Percentiles rank a stretch among this genome's conserved stretches.
Evolutionary conservation across 768 basidiomycete species (phyloP).

Genomic region (Trametes cubensis): DNA sequence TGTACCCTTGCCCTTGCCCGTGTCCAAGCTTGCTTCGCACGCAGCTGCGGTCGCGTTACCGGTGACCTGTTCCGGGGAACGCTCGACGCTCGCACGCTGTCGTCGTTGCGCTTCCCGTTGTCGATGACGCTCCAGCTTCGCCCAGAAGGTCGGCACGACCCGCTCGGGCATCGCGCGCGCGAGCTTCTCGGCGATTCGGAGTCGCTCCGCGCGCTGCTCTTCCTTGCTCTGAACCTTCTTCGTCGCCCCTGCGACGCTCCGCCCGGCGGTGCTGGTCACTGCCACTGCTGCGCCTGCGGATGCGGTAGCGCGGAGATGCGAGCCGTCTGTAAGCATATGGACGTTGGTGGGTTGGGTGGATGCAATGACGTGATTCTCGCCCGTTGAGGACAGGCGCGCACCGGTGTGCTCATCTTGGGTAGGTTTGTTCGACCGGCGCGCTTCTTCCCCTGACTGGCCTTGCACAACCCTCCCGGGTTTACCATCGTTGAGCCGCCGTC

Average conservation of each 20-base stretch:
- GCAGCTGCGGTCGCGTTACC: background rate
- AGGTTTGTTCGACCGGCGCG: no score
- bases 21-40: background rate
- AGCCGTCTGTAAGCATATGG: background rate
- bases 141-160: conserved; percentile 60
- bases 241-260: conserved; percentile 9
- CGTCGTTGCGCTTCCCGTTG: background rate
- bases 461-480: no score
- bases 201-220: conserved; percentile 20
- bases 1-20: background rate
- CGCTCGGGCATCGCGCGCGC: conserved; percentile 48
- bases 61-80: background rate
- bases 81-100: background rate
- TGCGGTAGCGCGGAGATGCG: background rate
- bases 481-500: background rate
- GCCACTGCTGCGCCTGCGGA: background rate
- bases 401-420: no score
- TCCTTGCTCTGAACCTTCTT: conserved; percentile 4
- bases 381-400: no score
- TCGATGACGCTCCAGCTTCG: conserved; percentile 35
- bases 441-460: no score
- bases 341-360: background rate
- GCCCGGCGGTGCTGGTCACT: background rate
- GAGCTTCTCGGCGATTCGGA: conserved; percentile 42
- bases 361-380: no score